phyloP scores from a whole-genome alignment of 1,284 basidiomycete species.

The Vanrija humicola region DNA sequence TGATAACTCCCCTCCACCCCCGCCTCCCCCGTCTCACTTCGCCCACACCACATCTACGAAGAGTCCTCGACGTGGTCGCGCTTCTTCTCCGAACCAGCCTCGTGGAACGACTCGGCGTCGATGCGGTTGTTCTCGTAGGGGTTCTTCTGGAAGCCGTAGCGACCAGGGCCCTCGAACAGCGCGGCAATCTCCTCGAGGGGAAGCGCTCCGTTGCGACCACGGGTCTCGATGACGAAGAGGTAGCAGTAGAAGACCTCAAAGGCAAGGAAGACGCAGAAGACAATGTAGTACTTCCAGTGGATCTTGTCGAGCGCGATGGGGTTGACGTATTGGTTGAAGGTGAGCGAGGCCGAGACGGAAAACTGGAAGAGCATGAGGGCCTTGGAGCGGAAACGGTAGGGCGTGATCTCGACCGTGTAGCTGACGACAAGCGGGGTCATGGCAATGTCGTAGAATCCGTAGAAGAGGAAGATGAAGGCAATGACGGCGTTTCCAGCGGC shows the following conservation, averaged over 20 bases:
- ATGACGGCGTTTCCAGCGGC: slow-evolving; percentile 13
- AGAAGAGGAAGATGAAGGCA: slow-evolving; percentile 43
- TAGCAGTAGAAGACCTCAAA: slow-evolving; percentile 47
- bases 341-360: slow-evolving; percentile 39
- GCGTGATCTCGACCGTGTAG: slow-evolving; percentile 22
- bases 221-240: slow-evolving; percentile 44
- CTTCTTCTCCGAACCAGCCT: slow-evolving; percentile 1
- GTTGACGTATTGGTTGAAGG: slow-evolving; percentile 46
- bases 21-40: too few relatives aligned
- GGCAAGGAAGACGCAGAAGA: slow-evolving; percentile 32
- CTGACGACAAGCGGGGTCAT: slow-evolving; percentile 44
- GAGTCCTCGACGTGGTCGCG: neutral
- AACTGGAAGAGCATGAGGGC: slow-evolving; percentile 60
- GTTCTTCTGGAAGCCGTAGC: slow-evolving; percentile 17
- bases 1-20: too few relatives aligned
- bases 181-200: slow-evolving; percentile 44
- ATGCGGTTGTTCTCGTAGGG: neutral
- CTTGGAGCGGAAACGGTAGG: slow-evolving; percentile 62
- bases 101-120: slow-evolving; percentile 4
- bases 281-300: slow-evolving; percentile 40
- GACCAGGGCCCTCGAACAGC: slow-evolving; percentile 21
- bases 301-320: slow-evolving; percentile 35
- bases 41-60: too few relatives aligned
- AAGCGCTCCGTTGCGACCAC: slow-evolving; percentile 20
- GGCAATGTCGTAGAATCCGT: slow-evolving; percentile 34